Percentiles rank a stretch among this genome's conserved stretches.
These are phyloP conservation scores for Auriscalpium microsporum DNA, from an alignment of 768 basidiomycete species.

Conservation along the genomic window DNA sequence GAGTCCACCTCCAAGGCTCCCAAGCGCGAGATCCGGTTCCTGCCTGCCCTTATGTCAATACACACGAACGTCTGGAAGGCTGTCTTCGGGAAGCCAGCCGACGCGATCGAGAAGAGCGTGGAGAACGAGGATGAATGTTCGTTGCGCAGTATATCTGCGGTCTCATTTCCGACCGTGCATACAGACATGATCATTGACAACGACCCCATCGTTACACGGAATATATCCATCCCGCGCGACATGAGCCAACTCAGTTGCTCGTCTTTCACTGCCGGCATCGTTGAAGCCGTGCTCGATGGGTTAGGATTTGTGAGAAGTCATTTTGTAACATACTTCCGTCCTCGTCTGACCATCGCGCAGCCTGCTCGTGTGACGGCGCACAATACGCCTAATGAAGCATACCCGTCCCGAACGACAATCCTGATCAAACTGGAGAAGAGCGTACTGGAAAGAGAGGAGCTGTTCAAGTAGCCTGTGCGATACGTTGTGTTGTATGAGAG, in stretches of 20 bases:
- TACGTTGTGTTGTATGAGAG: background rate
- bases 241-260: slow-evolving; percentile 92
- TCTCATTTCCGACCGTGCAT: slow-evolving; percentile 5
- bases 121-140: slow-evolving; percentile 94
- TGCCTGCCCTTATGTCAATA: slow-evolving; percentile 87
- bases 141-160: slow-evolving; percentile 19
- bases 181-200: slow-evolving; percentile 98
- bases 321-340: background rate
- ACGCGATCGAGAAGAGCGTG: slow-evolving; percentile 92
- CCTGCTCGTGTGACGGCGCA: slow-evolving; percentile 96
- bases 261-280: slow-evolving; percentile 95
- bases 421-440: slow-evolving; percentile 92
- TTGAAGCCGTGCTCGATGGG: slow-evolving; percentile 93
- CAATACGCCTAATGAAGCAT: slow-evolving; percentile 74
- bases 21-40: slow-evolving; percentile 83
- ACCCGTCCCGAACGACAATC: slow-evolving; percentile 86
- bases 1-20: slow-evolving; percentile 81
- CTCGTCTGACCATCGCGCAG: slow-evolving; percentile 32
- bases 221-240: slow-evolving; percentile 91
- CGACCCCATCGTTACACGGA: slow-evolving; percentile 83
- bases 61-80: slow-evolving; percentile 95
- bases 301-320: slow-evolving; percentile 70
- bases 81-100: slow-evolving; percentile 88
- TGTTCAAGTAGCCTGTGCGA: slow-evolving; percentile 51
- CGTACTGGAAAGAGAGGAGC: slow-evolving; percentile 89